Evolutionary conservation across 2,329 filamentous ascomycete genomes (phyloP).

Genomic region (Paramyrothecium roridum): DNA sequence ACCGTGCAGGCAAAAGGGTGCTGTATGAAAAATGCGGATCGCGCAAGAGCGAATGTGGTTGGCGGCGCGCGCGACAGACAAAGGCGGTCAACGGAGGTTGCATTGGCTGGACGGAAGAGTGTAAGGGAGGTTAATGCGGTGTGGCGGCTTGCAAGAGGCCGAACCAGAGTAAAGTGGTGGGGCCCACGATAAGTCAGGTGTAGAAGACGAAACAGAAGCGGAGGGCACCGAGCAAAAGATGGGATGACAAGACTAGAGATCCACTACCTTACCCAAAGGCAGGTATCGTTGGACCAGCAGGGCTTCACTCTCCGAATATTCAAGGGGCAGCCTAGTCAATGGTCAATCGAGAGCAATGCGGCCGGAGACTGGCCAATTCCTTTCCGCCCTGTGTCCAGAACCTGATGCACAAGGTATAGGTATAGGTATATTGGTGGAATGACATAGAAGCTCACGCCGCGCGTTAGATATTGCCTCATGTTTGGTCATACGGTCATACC

Average conservation of each 20-base stretch:
- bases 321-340: not conserved
- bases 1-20: not conserved
- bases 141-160: not conserved
- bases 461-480: too few relatives aligned
- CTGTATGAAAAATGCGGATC: slow-evolving; percentile 1
- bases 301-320: not conserved
- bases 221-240: not conserved
- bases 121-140: not conserved
- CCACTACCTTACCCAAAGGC: not conserved
- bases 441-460: too few relatives aligned
- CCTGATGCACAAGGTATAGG: not conserved
- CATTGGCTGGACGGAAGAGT: not conserved
- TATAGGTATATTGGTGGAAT: not conserved
- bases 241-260: not conserved
- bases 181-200: not conserved
- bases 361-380: not conserved
- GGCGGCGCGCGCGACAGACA: not conserved
- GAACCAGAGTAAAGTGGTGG: not conserved
- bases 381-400: not conserved
- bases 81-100: not conserved
- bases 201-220: not conserved
- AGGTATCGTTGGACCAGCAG: not conserved
- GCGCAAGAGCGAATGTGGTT: not conserved
- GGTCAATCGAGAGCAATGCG: not conserved
- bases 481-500: too few relatives aligned